Percentiles rank a stretch among this genome's conserved stretches.
Conservation (phyloP, 2,329 filamentous ascomycete species). For the Phoma herbarum region DNA sequence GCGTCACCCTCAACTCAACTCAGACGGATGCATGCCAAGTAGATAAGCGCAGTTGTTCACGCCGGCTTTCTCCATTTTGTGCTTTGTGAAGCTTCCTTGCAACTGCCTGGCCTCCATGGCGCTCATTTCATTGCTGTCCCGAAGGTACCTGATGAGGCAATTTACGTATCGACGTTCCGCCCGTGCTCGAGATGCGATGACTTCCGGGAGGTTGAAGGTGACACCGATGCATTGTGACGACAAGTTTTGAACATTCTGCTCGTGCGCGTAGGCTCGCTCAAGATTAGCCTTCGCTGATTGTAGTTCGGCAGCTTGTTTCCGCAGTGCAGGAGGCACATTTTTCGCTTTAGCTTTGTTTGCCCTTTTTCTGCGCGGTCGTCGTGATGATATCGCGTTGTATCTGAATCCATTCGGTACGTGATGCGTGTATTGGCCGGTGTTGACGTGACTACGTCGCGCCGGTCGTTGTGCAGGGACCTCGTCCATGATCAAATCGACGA, state of each 20-base stretch:
- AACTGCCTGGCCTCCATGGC: constrained; percentile 15
- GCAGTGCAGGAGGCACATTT: constrained; percentile 6
- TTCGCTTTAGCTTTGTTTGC: not conserved
- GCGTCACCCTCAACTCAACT: constrained; percentile 11
- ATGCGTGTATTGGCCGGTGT: not conserved
- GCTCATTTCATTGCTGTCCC: constrained; percentile 25
- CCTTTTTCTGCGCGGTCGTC: not conserved
- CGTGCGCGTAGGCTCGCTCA: constrained; percentile 23
- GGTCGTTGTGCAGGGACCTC: constrained; percentile 11
- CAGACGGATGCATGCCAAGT: constrained; percentile 24
- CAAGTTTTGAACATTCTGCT: constrained; percentile 6
- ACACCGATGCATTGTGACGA: not conserved
- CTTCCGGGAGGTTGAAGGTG: not conserved
- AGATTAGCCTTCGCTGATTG: constrained; percentile 19
- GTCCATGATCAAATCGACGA: constrained; percentile 42
- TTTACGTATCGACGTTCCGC: constrained; percentile 33
- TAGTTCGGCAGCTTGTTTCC: constrained; percentile 17
- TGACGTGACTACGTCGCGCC: not conserved
- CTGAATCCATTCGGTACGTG: not conserved
- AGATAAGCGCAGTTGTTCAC: constrained; percentile 19
- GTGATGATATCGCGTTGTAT: not conserved
- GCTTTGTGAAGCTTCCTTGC: constrained; percentile 23
- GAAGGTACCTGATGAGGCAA: constrained; percentile 29
- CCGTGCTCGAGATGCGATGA: constrained; percentile 12
- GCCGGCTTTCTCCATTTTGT: constrained; percentile 21